Conservation (phyloP, 768 basidiomycete species). For the Lactarius deliciosus region DNA sequence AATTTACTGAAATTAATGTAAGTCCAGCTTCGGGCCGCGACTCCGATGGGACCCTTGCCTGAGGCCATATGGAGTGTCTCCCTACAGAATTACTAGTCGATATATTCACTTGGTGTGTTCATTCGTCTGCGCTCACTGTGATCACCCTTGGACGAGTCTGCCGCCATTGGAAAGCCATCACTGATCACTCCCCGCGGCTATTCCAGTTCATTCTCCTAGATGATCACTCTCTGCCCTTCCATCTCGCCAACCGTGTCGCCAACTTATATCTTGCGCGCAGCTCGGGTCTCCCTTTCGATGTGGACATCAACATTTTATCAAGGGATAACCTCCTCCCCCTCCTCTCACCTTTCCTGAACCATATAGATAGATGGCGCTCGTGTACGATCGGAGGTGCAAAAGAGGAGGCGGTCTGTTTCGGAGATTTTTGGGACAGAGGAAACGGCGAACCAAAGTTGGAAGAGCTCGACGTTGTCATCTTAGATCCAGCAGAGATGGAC, state of each 20-base stretch:
- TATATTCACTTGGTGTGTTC: constrained; percentile 48
- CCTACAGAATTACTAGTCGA: constrained; percentile 65
- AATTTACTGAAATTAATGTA: neutral
- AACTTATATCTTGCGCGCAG: constrained; percentile 55
- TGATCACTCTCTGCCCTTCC: constrained; percentile 39
- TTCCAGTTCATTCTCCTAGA: constrained; percentile 61
- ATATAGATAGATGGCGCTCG: constrained; percentile 57
- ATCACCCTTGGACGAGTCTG: constrained; percentile 55
- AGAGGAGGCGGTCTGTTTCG: constrained; percentile 38
- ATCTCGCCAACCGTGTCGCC: constrained; percentile 48
- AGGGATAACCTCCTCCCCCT: constrained; percentile 58
- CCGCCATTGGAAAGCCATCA: constrained; percentile 55
- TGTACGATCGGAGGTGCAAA: constrained; percentile 43
- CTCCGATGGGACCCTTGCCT: neutral
- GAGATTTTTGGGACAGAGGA: constrained; percentile 32
- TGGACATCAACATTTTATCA: constrained; percentile 50
- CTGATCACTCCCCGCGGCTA: constrained; percentile 51
- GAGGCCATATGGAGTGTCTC: constrained; percentile 36
- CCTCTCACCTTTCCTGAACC: constrained; percentile 58
- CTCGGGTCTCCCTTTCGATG: constrained; percentile 51
- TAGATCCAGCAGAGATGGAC: constrained; percentile 26
- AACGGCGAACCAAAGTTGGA: constrained; percentile 29
- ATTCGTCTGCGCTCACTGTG: constrained; percentile 42
- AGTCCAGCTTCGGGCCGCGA: neutral
- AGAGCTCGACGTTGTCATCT: constrained; percentile 31